Conservation (phyloP, 2,329 filamentous ascomycete genomes). For the Pseudogymnoascus sp. region DNA sequence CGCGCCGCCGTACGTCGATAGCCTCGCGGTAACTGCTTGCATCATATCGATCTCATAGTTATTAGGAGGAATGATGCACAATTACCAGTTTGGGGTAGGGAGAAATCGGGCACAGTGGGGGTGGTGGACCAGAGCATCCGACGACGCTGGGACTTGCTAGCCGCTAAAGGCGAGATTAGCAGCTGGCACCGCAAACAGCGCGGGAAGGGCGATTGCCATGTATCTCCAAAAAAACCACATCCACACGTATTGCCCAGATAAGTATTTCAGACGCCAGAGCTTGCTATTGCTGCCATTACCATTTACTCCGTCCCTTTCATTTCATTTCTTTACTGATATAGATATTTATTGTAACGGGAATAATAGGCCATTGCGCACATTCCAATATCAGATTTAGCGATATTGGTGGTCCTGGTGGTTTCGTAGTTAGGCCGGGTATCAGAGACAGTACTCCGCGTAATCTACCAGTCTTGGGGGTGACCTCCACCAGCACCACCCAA, state of each 20-base stretch:
- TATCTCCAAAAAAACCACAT: neutral
- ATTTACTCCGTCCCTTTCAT: neutral
- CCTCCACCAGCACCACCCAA: neutral
- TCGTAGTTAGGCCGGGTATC: neutral
- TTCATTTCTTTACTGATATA: neutral
- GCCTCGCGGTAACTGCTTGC: neutral
- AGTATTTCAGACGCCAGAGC: neutral
- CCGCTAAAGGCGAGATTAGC: neutral
- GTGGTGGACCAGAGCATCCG: neutral
- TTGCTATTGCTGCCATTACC: neutral
- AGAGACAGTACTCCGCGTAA: neutral
- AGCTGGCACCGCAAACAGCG: neutral
- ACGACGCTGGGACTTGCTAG: neutral
- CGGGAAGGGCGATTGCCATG: neutral
- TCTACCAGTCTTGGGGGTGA: neutral
- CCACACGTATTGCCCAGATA: neutral
- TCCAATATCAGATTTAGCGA: neutral
- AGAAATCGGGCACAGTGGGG: neutral
- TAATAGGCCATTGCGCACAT: neutral
- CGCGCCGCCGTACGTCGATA: neutral
- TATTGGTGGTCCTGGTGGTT: neutral
- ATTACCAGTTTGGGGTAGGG: neutral
- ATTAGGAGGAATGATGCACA: neutral
- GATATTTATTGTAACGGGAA: neutral
- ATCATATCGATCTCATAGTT: constrained; percentile 4